Base-by-base conservation (phyloP, 2,329 filamentous ascomycete genomes). In the Fusarium drepaniforme region DNA sequence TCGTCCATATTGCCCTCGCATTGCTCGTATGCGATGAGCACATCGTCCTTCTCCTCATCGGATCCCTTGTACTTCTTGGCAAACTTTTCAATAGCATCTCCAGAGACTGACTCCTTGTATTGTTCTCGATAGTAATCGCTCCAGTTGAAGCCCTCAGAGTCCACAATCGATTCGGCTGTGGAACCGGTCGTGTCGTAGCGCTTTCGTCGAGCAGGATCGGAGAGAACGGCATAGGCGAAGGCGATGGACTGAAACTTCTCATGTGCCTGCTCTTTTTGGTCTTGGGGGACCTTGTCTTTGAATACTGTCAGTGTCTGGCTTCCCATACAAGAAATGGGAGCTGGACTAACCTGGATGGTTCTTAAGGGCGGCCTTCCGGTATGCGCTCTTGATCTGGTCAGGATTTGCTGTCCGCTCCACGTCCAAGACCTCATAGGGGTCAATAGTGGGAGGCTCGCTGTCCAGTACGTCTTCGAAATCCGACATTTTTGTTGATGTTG, bases 201-300 rank as follows among this genome's bases (percentile, higher is more conserved):
- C 77, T 92, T 91, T 76, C 97, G 93, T 64, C 97, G 91, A 23
- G 88, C 88, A 25, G 93, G 88, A 77, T 98, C 94, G 37, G 94
- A 98, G 40, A 99, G 93, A 60, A 99, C 90, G 38, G 95, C 96
- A 81, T 98, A 98, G 63, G 97, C 96, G 80, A 98, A 96, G 28
- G 96, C 96, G 77, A 99, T 92, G 77, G 93, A 88, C 84, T 99
- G 97, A 83, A 99, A 99, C 64, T 90, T 93, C 71, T 88, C 87
- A 78, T 98, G 93, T 3, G 97, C 96, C 49, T 89, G 85, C 30
- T 92, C 88, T 80, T 94, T 95, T 63, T 92, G 85, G 25, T 91
- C 88, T 1, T 90, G 87, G 18, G 90, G 76, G 5, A 92, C 94
- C 86, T 98, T 98, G 88, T 98, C 95, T 93, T 68, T 59, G 7